Conservation (phyloP, 2,329 filamentous ascomycete species). For the Pseudocercospora pini-densiflorae region DNA sequence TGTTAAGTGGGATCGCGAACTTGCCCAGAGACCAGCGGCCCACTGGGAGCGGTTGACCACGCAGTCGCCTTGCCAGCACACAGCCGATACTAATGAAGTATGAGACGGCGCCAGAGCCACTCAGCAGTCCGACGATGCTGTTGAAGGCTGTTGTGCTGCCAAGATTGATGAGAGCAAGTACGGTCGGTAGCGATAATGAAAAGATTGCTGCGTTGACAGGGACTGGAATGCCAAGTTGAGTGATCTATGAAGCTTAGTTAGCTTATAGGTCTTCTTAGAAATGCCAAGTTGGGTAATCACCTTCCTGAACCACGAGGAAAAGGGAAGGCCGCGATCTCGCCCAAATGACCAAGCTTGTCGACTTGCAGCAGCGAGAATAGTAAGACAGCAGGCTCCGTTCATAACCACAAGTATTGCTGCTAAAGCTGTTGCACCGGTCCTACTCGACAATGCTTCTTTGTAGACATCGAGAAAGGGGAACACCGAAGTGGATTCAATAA, state of each 20-base stretch:
- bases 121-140: slow-evolving; percentile 42
- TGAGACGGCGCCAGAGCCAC: slow-evolving; percentile 8
- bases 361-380: not conserved
- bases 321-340: not conserved
- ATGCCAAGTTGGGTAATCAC: not conserved
- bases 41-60: slow-evolving; percentile 22
- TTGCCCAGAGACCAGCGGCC: slow-evolving; percentile 24
- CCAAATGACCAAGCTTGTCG: not conserved
- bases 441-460: not conserved
- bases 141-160: slow-evolving; percentile 45
- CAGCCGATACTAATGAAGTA: slow-evolving; percentile 28
- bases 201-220: not conserved
- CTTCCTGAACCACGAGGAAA: not conserved
- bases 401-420: not conserved
- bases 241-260: not conserved
- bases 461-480: slow-evolving; percentile 43
- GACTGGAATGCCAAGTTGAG: not conserved
- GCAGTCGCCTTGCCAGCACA: slow-evolving; percentile 22
- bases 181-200: not conserved
- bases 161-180: slow-evolving; percentile 33
- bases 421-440: not conserved
- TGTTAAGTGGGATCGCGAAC: not conserved
- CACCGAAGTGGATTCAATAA: slow-evolving; percentile 23
- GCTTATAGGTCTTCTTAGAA: not conserved
- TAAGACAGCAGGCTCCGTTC: not conserved